A percentile compares a stretch with the other conserved stretches of the same genome.
Evolutionary conservation across 306 rosid genomes (phyloP).

Genomic region (Fragaria ananassa): DNA sequence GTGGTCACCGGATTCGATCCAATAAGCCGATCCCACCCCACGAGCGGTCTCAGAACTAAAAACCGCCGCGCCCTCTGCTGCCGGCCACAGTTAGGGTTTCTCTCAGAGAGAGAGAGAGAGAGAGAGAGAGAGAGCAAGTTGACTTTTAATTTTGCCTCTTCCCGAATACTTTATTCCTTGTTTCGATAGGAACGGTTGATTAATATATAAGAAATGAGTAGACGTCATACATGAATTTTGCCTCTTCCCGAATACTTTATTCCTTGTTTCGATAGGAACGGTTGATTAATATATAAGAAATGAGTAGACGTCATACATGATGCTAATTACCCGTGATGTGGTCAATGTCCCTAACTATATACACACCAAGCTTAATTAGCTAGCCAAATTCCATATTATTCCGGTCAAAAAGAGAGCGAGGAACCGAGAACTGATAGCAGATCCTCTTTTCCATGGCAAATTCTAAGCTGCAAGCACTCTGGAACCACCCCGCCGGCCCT

Average conservation of each 20-base stretch:
- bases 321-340: not conserved
- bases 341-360: not conserved
- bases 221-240: no score
- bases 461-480: conserved; percentile 10
- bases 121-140: no score
- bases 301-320: not conserved
- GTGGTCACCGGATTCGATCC: no score
- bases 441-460: conserved; percentile 4
- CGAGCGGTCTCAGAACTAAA: no score
- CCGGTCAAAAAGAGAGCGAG: not conserved
- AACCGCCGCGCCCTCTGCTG: no score
- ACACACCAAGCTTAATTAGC: not conserved
- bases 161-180: no score
- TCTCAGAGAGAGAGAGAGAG: no score
- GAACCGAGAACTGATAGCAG: not conserved
- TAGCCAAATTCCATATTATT: not conserved
- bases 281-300: not conserved
- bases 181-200: no score
- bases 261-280: not conserved
- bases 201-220: no score
- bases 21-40: no score
- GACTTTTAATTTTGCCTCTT: no score
- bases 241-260: not conserved
- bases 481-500: conserved; percentile 19
- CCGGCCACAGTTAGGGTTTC: no score